These are phyloP conservation scores for Dalbergia cultrata DNA, from an alignment of 306 rosid genomes.

Conservation along the genomic window DNA sequence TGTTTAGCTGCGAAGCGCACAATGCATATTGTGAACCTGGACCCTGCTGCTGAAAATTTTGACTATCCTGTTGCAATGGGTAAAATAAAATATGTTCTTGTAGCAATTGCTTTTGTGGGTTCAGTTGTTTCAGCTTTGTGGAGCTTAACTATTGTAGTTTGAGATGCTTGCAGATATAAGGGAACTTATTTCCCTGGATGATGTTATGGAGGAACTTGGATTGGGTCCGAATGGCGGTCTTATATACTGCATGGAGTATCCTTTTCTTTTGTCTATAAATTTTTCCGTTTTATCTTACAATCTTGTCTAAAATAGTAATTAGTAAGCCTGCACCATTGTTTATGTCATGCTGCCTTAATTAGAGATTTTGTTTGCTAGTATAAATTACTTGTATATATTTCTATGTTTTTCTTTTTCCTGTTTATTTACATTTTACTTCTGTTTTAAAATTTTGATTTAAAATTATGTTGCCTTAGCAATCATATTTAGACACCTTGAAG, in stretches of 20 bases:
- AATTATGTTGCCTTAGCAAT: constrained; percentile 59
- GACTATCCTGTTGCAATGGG: constrained; percentile 97
- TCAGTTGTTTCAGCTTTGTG: not conserved
- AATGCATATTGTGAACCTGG: constrained; percentile 77
- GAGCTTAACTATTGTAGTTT: constrained; percentile 19
- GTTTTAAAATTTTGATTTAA: not conserved
- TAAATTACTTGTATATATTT: not conserved
- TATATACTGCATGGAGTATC: constrained; percentile 99
- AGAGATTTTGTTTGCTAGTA: constrained; percentile 6
- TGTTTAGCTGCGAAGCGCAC: constrained; percentile 62
- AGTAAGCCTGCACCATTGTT: not conserved
- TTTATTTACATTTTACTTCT: not conserved
- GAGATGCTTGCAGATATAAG: constrained; percentile 74
- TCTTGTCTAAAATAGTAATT: not conserved
- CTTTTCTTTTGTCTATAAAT: constrained; percentile 48
- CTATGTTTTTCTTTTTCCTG: not conserved
- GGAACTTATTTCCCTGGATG: constrained; percentile 90
- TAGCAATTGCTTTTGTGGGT: constrained; percentile 6
- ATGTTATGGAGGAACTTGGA: constrained; percentile 97
- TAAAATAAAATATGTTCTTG: constrained; percentile 39
- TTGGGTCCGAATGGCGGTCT: constrained; percentile 98
- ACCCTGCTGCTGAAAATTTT: constrained; percentile 96
- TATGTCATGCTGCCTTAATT: not conserved
- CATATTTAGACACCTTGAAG: constrained; percentile 82
- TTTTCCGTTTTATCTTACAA: not conserved